Evolutionary conservation across 2,329 filamentous ascomycete genomes (phyloP).

Genomic region (Hypoxylon sp.): DNA sequence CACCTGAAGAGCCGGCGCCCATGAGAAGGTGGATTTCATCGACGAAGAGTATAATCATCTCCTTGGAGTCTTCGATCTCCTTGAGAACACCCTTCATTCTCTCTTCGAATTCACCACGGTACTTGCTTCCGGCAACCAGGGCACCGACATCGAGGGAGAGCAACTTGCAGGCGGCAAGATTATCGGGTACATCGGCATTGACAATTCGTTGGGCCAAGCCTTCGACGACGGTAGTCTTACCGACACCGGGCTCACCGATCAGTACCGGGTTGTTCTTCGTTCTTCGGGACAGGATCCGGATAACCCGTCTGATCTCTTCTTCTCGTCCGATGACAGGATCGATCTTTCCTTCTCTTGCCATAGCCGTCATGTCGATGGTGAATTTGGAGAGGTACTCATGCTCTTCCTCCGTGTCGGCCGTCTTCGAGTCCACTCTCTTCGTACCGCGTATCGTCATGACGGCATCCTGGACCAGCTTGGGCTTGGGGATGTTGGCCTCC

Average conservation of each 20-base stretch:
- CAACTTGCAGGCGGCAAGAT: constrained; percentile 92
- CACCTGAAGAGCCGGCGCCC: constrained; percentile 94
- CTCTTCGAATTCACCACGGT: constrained; percentile 98
- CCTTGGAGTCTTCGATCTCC: constrained; percentile 93
- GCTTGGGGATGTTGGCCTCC: constrained; percentile 91
- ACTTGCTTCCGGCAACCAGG: constrained; percentile 97
- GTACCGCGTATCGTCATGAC: constrained; percentile 93
- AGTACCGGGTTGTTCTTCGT: constrained; percentile 99
- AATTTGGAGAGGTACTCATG: constrained; percentile 98
- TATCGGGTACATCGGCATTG: constrained; percentile 96
- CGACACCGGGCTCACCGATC: constrained; percentile 97
- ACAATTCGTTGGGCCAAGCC: constrained; percentile 95
- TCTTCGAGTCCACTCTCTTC: constrained; percentile 94
- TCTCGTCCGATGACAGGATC: constrained; percentile 97
- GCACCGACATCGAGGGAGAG: constrained; percentile 96
- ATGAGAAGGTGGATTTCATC: constrained; percentile 99
- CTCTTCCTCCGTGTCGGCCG: constrained; percentile 91
- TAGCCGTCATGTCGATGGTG: constrained; percentile 97
- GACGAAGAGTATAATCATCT: constrained; percentile 97
- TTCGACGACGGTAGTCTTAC: constrained; percentile 98
- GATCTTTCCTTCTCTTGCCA: constrained; percentile 97
- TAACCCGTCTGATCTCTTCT: constrained; percentile 92
- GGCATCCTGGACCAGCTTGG: constrained; percentile 91
- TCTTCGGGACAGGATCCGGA: constrained; percentile 90
- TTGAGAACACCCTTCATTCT: constrained; percentile 99